Evolutionary conservation across 2,329 filamentous ascomycete species (phyloP), one percentile per base, ranked within the genome.

Genomic region (Ophiocordyceps camponoti-floridani): DNA sequence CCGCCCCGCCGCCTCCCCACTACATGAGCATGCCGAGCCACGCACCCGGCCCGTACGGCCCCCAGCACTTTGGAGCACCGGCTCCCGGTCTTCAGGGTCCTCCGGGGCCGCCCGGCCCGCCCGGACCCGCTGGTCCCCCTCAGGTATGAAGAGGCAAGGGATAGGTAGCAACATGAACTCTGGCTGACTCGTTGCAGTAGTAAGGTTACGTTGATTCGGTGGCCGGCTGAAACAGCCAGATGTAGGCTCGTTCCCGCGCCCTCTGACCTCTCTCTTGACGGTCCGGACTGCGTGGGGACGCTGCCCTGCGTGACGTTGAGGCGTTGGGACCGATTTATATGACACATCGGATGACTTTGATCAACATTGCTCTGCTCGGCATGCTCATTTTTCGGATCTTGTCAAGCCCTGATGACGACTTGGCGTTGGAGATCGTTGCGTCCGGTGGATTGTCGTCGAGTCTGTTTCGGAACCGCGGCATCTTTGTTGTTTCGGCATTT

Each of bases 1-100:
- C 91, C 50, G 91, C 91, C 43, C 91, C 91, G 46, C 70, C 70
- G 42, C 70, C 70, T 40, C 70, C 70, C 47, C 70, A 73, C 58
- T 74, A 72, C 61, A 68, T 70, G 59, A 63, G 64, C 47, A 66
- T 68, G 61, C 64, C 64, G 45, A 60, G 59, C 47, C 65, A 67
- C 47, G 59, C 60, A 46, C 62, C 62, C 43, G 62, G 58, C 28
- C 63, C 65, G 18, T 67, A 68, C 52, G 66, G 64, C 53, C 55
- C 59, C 43, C 59, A 61, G 48, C 53, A 55, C 45, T 55, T 55
- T 47, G 53, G 53, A 40, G 60, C 58, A 41, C 60, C 59, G 42
- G 61, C 63, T 47, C 57, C 56, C 44, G 64, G 59, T 33, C 60
- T 59, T 48, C 56, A 56, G 47, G 58, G 61, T 18, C 62, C 61